Evolutionary conservation across 305 asterid genomes (phyloP).

Genomic region (Solanum hybrid): DNA sequence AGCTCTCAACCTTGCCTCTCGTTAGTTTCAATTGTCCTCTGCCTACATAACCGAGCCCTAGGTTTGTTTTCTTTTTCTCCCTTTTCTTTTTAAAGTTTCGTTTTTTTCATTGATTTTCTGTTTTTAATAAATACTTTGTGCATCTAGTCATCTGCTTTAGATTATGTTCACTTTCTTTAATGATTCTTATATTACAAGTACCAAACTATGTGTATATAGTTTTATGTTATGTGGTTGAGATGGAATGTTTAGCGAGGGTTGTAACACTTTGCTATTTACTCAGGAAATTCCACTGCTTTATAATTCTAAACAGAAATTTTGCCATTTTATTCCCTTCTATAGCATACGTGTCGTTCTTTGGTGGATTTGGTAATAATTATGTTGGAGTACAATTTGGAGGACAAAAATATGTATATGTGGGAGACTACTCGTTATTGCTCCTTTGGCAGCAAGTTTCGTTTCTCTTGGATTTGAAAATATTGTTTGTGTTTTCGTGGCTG

Average conservation of each 20-base stretch:
- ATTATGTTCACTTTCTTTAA: neutral
- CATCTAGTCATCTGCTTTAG: neutral
- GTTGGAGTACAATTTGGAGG: neutral
- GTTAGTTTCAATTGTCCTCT: neutral
- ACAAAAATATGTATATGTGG: neutral
- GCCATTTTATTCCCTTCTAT: neutral
- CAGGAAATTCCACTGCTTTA: neutral
- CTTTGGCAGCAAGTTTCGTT: neutral
- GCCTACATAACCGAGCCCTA: neutral
- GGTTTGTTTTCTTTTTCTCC: neutral
- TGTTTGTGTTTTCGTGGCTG: neutral
- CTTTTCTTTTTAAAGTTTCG: neutral
- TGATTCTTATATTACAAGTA: neutral
- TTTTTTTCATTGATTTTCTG: neutral
- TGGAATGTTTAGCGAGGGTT: neutral
- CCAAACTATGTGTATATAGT: neutral
- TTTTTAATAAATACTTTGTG: neutral
- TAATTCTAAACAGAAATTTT: neutral
- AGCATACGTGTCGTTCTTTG: neutral
- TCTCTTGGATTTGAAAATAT: neutral
- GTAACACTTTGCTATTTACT: neutral
- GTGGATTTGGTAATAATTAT: neutral
- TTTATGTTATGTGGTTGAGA: neutral
- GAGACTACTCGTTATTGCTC: neutral
- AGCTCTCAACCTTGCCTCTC: neutral